A percentile compares a stretch with the other conserved stretches of the same genome.
Conservation (phyloP, 345 rosid species). For the Euphorbia pulcherrima region DNA sequence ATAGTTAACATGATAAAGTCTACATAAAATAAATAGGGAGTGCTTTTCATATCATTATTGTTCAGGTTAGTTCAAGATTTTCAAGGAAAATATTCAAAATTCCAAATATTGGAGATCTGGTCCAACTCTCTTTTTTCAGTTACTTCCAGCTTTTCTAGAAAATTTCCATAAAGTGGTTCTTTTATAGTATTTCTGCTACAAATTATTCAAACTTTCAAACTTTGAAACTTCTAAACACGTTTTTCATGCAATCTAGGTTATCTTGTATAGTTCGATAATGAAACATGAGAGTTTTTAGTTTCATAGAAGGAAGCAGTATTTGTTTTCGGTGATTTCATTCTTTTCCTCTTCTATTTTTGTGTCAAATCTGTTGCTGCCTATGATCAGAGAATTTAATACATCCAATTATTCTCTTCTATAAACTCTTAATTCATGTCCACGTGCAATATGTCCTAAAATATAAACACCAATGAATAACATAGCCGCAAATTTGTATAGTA, state of each 20-base stretch:
- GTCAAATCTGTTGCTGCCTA: neutral
- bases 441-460: neutral
- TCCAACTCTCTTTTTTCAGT: neutral
- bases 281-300: neutral
- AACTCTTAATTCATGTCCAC: neutral
- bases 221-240: neutral
- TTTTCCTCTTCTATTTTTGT: neutral
- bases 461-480: neutral
- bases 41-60: neutral
- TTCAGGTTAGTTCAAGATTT: neutral
- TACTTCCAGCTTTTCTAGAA: neutral
- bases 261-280: neutral
- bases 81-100: neutral
- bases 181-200: neutral
- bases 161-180: neutral
- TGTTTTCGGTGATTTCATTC: neutral
- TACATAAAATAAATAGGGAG: no score
- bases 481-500: neutral
- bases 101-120: neutral
- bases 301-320: neutral
- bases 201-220: neutral
- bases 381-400: neutral
- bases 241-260: neutral
- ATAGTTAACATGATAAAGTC: neutral
- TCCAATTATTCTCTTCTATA: neutral